Evolutionary conservation across 371 early-diverging fungal species (phyloP), one percentile per base, ranked within the genome.

Genomic region (Mucor piriformis): DNA sequence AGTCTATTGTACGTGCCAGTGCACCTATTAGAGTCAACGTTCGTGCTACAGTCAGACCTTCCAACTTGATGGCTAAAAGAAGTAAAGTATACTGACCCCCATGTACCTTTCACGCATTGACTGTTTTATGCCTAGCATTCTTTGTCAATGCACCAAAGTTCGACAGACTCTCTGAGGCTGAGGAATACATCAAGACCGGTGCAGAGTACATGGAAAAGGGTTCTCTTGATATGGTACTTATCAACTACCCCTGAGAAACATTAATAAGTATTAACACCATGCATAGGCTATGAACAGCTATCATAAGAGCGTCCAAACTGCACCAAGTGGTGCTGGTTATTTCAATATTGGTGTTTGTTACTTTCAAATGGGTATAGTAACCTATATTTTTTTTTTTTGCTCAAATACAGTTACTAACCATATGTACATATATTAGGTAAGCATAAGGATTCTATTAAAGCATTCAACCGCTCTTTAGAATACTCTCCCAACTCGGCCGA

Each of bases 331-430:
- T 3, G 83, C 87, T 25, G 89, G 83, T 2, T 84, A 84, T 57
- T 94, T 89, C 70, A 94, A 92, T 61, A 86, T 89, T 66, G 94
- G 88, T 15, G 86, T 91, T 25, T 88, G 91, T 66, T 84, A 89
- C 49, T 88, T 87, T 52, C 81, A 85, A 68, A 73, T 90, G 72
- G 89, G 88, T 46, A 76, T n/a, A n/a, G n/a, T n/a, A n/a, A n/a
- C n/a, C n/a, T n/a, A 82, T 23, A 15, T n/a, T 32, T 37, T 2
- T 24, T 18, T 35, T 20, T 40, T 6, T 13, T n/a, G n/a, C n/a
- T n/a, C n/a, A n/a, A n/a, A n/a, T n/a, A n/a, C n/a, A n/a, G n/a
- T n/a, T n/a, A n/a, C n/a, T n/a, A n/a, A n/a, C n/a, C n/a, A n/a
- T n/a, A 16, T 6, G 35, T 49, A 24, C 16, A 15, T 43, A 43